Base-by-base conservation (phyloP, 164 flowering plant species). In the Liriodendron chinense region DNA sequence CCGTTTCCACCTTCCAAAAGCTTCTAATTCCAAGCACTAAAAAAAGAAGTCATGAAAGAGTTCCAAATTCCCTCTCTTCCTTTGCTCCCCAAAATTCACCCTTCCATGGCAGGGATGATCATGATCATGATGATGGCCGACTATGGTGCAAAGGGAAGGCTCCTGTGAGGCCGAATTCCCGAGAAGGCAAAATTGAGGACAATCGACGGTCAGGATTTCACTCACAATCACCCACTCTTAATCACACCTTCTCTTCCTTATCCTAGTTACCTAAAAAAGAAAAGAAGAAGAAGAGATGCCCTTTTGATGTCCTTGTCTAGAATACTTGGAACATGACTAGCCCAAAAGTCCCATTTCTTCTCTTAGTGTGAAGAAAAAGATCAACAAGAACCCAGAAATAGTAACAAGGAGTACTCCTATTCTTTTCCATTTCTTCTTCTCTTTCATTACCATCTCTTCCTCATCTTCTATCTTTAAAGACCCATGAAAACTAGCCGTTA, bases 281-380 rank as follows among this genome's bases (percentile, higher is more conserved):
- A 34, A 16, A 53, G 10, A 53, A 16, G 9, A 53, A 53, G 59
- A 53, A 53, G 18, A 76, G 80, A 77, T 77, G 82, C 80, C 62
- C 69, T 71, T 77, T 34, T 13, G 18, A 50, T 56, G 73, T 74
- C 72, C 68, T 71, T 77, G 65, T 77, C 84, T 68, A 56, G 80
- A 74, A 79, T 81, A 76, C 34, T 69, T 21, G 63, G 10, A 81
- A 72, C 76, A 47, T 57, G 69, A 28, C 75, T 57, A 74, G 66
- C 75, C 47, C 69, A 67, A 74, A 74, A 68, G 21, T 25, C 68
- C 63, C 57, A 13, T 71, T 50, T 74, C 69, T 75, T 65, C 25
- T 18, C 7, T 26, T 65, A 22, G 1, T 13, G 68, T 65, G 28
- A 20, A 67, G 9, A 63, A 20, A 21, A 69, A 67, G 57, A 76